A percentile compares a stretch with the other conserved stretches of the same genome.
phyloP scores from a whole-genome alignment of 2,329 filamentous ascomycete species.

The Fusarium verrucosum region DNA sequence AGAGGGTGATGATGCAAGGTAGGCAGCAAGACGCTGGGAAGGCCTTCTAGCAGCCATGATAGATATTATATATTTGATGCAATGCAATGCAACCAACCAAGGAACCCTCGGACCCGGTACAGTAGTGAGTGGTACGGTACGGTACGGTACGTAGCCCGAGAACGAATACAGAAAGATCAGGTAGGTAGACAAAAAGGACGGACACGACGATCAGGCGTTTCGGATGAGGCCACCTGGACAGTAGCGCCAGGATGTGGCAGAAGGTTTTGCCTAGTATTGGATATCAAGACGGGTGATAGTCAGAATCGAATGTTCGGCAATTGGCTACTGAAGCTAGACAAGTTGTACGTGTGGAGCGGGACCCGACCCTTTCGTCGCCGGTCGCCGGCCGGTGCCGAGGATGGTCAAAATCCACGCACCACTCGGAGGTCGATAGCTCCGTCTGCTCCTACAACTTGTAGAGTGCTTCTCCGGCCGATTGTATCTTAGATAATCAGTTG shows the following conservation, averaged over 20 bases:
- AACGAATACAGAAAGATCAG: constrained; percentile 17
- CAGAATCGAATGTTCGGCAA: constrained; percentile 46
- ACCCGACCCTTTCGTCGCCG: constrained; percentile 12
- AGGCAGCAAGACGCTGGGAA: constrained; percentile 45
- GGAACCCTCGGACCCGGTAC: constrained; percentile 17
- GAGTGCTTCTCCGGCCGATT: neutral
- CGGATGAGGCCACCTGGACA: constrained; percentile 40
- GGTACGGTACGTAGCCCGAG: constrained; percentile 9
- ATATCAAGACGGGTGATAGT: constrained; percentile 41
- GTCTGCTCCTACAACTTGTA: constrained; percentile 1
- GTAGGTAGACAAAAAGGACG: constrained; percentile 19
- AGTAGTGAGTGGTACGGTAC: constrained; percentile 7
- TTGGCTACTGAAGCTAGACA: constrained; percentile 30
- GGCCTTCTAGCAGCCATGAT: constrained; percentile 49
- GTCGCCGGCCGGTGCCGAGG: constrained; percentile 24
- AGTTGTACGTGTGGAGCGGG: constrained; percentile 10
- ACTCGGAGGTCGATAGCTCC: constrained; percentile 29
- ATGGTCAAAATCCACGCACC: constrained; percentile 35
- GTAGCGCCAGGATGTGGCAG: constrained; percentile 21
- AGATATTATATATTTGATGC: constrained; percentile 34
- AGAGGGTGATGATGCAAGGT: constrained; percentile 42
- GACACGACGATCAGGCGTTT: constrained; percentile 39
- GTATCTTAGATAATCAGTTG: neutral
- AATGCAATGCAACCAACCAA: neutral
- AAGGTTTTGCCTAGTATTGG: constrained; percentile 32